A percentile compares a stretch with the other conserved stretches of the same genome.
phyloP scores from a whole-genome alignment of 345 rosid species.

The Eucalyptus pauciflora region DNA sequence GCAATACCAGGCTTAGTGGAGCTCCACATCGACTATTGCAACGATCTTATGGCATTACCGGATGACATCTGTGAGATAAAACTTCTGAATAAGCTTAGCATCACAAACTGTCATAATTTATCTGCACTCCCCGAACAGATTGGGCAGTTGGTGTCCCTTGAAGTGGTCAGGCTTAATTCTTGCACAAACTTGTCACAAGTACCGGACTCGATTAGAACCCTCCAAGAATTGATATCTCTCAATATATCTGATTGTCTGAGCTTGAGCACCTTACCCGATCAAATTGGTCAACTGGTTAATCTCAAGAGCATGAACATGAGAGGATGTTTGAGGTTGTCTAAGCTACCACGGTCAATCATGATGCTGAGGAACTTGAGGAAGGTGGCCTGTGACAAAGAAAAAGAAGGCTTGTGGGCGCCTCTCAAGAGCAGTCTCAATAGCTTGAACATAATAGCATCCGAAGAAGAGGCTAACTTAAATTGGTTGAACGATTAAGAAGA shows the following conservation, averaged over 20 bases:
- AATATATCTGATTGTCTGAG: conserved; percentile 35
- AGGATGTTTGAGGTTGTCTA: neutral
- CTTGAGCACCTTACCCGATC: conserved; percentile 22
- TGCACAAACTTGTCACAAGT: conserved; percentile 27
- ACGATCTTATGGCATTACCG: conserved; percentile 25
- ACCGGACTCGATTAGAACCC: conserved; percentile 24
- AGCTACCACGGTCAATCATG: conserved; percentile 19
- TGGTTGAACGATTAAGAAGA: neutral
- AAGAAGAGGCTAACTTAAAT: conserved; percentile 1
- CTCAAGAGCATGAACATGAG: conserved; percentile 34
- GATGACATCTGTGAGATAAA: conserved; percentile 8
- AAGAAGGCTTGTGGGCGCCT: conserved; percentile 16
- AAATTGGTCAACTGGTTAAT: conserved; percentile 23
- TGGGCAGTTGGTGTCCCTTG: conserved; percentile 18
- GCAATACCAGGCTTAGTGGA: conserved; percentile 32
- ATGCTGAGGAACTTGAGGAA: conserved; percentile 14
- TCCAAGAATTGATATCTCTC: conserved; percentile 10
- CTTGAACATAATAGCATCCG: neutral
- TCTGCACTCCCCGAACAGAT: conserved; percentile 21
- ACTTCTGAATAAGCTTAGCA: conserved; percentile 26
- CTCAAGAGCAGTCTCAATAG: neutral
- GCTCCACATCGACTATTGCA: conserved; percentile 38
- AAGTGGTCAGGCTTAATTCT: conserved; percentile 26
- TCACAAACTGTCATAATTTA: conserved; percentile 47
- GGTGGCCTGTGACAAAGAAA: conserved; percentile 46